Evolutionary conservation across 768 basidiomycete species (phyloP), one percentile per base, ranked within the genome.

Genomic region (Phaeolepiota aurea): DNA sequence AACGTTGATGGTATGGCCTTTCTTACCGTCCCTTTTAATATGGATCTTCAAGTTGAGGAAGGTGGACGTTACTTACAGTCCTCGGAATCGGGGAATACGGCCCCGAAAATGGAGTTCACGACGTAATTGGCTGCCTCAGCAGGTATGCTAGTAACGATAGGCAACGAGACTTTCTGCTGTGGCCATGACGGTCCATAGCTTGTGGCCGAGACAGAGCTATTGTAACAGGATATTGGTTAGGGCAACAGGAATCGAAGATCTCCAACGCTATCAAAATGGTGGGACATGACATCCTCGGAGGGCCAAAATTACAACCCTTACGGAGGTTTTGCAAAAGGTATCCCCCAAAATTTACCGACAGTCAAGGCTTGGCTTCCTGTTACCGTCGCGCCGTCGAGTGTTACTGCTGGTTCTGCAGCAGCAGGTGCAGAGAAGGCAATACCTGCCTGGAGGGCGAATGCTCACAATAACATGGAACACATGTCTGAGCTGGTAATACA

Each of bases 311-410:
- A 20, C 20, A n/a, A 43, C 1, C 51, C 69, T 46, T 44, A 79
- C 77, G 75, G 74, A 16, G 77, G 69, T 50, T 67, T 45, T 11
- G 73, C 76, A 41, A 72, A 79, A 1, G 76, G 76, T 28, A 79
- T 74, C 2, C 76, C 74, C 2, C 73, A 54, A 48, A 71, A 78
- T 42, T 63, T 60, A 7, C 65, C 52, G 9, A 59, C 49, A 2
- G 43, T 43, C 2, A 63, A 62, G 22, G 53, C 54, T 5, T 52
- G 48, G 13, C 44, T 48, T 12, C 76, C 76, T n/a, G 58, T 58
- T 52, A 76, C 64, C 0, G 64, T 71, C 3, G 61, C 74, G 34
- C 57, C 45, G 46, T 70, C 69, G 23, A 76, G 62, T 4, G 52
- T 59, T 20, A 76, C 59, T 1, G 59, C 59, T 1, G 66, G 64